Evolutionary conservation across 73 alveolate species (phyloP), one percentile per base, ranked within the genome.

Genomic region (Paramecium sexaurelia): DNA sequence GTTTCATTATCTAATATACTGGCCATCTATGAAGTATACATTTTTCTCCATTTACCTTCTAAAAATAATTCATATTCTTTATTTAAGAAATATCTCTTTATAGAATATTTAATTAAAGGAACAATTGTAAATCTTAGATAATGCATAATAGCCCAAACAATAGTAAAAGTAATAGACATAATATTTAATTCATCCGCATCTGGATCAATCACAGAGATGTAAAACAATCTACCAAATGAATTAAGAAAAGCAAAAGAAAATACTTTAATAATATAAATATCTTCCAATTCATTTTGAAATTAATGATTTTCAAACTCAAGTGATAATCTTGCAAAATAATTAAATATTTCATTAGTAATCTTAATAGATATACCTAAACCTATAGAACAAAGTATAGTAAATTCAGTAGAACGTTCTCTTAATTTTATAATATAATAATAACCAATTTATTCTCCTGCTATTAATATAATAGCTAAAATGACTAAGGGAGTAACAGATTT

Each of bases 391-490:
- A 36, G 11, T 33, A 36, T 73, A 36, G 57, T 36, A 36, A 73
- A 73, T 9, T 39, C 20, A 17, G 57, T 73, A 0, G 57, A 15
- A 17, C 66, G 32, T 33, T 33, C 55, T 17, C 66, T 73, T 36
- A 33, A 36, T 36, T 20, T 36, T 29, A 36, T 73, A 36, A 73
- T 73, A 73, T 73, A 33, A 73, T 36, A 33, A n/a, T 73, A 73
- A 22, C 57, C 87, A 17, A 73, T 36, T 17, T 36, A 73, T n/a
- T 73, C 87, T 6, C 87, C 87, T 36, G 55, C 87, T n/a, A 73
- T 73, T n/a, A 73, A 32, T 61, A 61, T 61, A 11, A 32, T n/a
- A 22, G 83, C 83, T n/a, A 61, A 26, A 29, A 61, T 17, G 27
- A 61, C 26, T 29, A 61, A 32, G 26, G 83, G 83, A 1, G 83